Conservation (phyloP, 352 stramenopile genomes). For the Thalassiosira livingstoniorum region DNA sequence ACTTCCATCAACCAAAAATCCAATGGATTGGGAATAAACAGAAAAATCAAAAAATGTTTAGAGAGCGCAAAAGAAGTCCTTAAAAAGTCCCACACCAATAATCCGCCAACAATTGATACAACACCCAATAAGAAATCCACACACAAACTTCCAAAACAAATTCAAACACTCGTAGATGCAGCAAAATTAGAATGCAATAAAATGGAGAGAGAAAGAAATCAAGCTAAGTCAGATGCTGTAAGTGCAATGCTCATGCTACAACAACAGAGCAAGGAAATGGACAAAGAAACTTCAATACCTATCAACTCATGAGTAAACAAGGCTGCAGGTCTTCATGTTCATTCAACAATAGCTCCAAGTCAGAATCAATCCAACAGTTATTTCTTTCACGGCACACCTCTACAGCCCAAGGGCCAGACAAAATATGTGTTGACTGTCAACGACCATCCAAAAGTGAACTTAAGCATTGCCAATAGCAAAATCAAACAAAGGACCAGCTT, state of each 20-base stretch:
- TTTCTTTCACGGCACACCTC: not conserved
- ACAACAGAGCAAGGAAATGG: too few species aligned
- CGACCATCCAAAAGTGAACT: not conserved
- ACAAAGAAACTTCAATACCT: not conserved
- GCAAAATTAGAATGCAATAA: not conserved
- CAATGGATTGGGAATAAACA: constrained; percentile 5
- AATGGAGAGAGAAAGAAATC: constrained; percentile 6
- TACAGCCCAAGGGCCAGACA: not conserved
- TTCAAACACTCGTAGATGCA: not conserved
- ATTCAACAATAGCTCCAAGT: constrained; percentile 19
- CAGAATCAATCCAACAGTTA: constrained; percentile 16
- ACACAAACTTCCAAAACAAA: not conserved
- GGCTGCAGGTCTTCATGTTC: not conserved
- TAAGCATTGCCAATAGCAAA: not conserved
- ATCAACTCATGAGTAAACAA: not conserved
- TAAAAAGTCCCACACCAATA: not conserved
- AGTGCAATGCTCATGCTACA: not conserved
- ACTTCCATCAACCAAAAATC: constrained; percentile 9
- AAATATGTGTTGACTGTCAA: not conserved
- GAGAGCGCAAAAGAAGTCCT: not conserved
- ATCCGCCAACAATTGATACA: not conserved
- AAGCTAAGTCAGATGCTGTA: not conserved
- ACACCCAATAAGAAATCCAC: not conserved
- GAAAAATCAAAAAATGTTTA: not conserved
- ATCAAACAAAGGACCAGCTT: constrained; percentile 9